phyloP scores from a whole-genome alignment of 768 basidiomycete species.

The Suillus subaureus region DNA sequence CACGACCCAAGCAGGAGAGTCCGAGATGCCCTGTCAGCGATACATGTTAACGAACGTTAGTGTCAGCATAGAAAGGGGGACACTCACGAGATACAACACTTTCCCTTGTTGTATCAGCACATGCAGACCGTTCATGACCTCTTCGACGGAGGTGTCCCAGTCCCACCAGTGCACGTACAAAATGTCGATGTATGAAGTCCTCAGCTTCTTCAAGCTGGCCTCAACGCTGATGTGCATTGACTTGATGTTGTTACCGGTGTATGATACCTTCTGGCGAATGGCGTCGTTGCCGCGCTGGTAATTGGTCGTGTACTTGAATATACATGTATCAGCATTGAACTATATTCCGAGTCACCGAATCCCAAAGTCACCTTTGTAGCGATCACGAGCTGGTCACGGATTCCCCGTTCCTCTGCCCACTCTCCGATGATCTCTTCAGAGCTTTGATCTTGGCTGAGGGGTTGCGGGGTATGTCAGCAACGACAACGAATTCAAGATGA shows the following conservation, averaged over 20 bases:
- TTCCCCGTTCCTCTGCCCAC: constrained; percentile 44
- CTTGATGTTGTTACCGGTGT: constrained; percentile 52
- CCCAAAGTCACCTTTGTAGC: constrained; percentile 39
- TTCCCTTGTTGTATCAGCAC: constrained; percentile 41
- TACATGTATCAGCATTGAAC: not conserved
- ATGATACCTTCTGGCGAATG: constrained; percentile 38
- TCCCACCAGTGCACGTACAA: constrained; percentile 40
- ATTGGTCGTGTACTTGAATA: constrained; percentile 24
- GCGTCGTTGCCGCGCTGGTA: constrained; percentile 17
- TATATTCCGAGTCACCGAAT: not conserved
- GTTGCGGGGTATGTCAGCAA: not conserved
- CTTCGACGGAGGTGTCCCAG: constrained; percentile 41
- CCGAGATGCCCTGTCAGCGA: constrained; percentile 30
- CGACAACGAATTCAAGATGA: not conserved
- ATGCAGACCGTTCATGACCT: constrained; percentile 43
- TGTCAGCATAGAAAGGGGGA: constrained; percentile 20
- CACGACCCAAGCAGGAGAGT: constrained; percentile 43
- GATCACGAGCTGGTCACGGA: constrained; percentile 47
- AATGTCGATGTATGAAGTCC: constrained; percentile 49
- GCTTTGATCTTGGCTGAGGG: constrained; percentile 38
- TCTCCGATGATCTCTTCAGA: constrained; percentile 50
- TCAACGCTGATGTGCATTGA: constrained; percentile 43
- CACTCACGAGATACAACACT: constrained; percentile 37
- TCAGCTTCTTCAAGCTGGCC: constrained; percentile 45
- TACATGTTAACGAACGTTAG: not conserved